Base-by-base conservation (phyloP, 2,329 filamentous ascomycete genomes). In the Aspergillus aculeatinus region DNA sequence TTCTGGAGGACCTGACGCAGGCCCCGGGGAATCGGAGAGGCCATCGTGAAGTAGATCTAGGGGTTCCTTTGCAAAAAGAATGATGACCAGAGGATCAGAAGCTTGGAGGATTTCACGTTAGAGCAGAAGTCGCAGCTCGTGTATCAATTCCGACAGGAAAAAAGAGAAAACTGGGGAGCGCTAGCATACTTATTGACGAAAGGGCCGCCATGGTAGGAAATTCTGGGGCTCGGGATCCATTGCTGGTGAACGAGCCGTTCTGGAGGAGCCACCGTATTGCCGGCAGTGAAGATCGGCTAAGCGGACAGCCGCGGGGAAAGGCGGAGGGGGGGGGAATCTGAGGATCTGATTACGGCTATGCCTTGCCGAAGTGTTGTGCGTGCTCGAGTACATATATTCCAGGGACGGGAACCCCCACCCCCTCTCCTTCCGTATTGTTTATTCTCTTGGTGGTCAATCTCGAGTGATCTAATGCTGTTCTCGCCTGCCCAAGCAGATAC, bases 1-100 rank as follows among this genome's bases (percentile, higher is more conserved):
- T 95, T 96, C 70, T 87, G 79, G 61, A 96, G 87, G 67, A 96
- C 87, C 71, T 89, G 85, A 67, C 87, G 86, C 64, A 94, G 81
- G 71, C 91, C 91, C 72, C 85, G 85, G 27, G 84, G 83, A 53
- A 86, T 72, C 55, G 74, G 72, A 59, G 70, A 77, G 49, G 79
- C 74, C 81, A 83, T 85, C 6, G 59, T 75, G 65, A 54, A 19
- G 42, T 27, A 25, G 14, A 19, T 55, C 25, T 12, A 25, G 16
- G 39, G 16, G 14, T 44, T n/a, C 6, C 14, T 5, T 44, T 35
- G 42, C 23, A 25, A 48, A 39, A n/a, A 25, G 19, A 25, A 12
- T 16, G 23, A 44, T 21, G 21, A 33, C 21, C 12, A 44, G 7
- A 5, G 35, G 51, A 50, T 25, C 16, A 11, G 19, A 27, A 56